A percentile compares a stretch with the other conserved stretches of the same genome.
Conservation (phyloP, 1,139 yeast species). For the Hyphopichia pseudoburtonii region DNA sequence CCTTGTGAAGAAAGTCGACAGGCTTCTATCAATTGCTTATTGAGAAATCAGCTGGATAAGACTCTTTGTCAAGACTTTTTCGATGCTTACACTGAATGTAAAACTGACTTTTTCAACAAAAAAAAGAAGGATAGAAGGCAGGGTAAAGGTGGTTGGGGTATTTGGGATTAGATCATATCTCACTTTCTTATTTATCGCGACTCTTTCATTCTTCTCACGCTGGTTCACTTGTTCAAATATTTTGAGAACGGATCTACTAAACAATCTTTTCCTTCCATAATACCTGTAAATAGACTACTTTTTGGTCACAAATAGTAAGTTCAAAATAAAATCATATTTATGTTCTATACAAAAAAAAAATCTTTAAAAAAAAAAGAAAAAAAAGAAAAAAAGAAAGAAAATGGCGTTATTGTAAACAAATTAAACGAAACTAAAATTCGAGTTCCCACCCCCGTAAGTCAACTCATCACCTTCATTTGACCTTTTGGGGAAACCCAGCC, state of each 20-base stretch:
- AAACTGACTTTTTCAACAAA: conserved; percentile 68
- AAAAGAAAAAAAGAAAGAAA: no score
- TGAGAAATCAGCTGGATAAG: conserved; percentile 72
- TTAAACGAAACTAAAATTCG: not conserved
- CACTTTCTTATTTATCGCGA: no score
- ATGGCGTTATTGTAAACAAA: no score
- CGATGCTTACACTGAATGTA: conserved; percentile 90
- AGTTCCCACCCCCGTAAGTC: not conserved
- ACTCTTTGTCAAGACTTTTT: conserved; percentile 81
- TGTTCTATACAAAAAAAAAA: not conserved
- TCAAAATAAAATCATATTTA: no score
- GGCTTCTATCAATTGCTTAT: conserved; percentile 80
- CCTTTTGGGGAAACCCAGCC: not conserved
- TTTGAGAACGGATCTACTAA: no score
- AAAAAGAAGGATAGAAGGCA: conserved; percentile 35
- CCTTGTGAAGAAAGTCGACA: conserved; percentile 90
- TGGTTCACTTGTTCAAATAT: no score
- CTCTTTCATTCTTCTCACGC: no score
- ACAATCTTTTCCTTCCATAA: no score
- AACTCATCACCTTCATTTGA: not conserved
- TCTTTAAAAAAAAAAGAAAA: no score
- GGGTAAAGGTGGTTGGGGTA: conserved; percentile 50
- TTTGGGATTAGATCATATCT: conserved; percentile 27
- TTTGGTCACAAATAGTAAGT: no score
- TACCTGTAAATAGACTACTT: no score